Evolutionary conservation across 1,284 basidiomycete genomes (phyloP).

Genomic region (Trametes hirsuta): DNA sequence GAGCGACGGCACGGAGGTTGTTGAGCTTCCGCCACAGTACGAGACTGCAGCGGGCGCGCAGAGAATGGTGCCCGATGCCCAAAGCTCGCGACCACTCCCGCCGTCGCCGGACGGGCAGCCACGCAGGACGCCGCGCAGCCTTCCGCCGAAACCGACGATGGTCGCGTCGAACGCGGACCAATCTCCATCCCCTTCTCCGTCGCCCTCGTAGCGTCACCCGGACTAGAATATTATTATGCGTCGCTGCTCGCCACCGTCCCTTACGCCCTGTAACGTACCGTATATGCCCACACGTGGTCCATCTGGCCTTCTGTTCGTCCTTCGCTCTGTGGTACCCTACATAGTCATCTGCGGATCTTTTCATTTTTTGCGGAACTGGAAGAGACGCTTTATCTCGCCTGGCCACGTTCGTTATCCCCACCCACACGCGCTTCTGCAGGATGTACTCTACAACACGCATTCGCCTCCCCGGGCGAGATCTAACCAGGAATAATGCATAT

Average conservation of each 20-base stretch:
- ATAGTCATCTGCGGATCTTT: neutral
- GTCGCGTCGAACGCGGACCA: constrained; percentile 8
- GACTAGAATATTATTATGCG: neutral
- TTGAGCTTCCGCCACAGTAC: constrained; percentile 61
- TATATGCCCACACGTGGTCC: neutral
- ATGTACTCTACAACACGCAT: neutral
- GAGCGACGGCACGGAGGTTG: constrained; percentile 54
- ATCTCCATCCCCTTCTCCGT: neutral
- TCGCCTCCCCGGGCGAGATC: neutral
- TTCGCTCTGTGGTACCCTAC: neutral
- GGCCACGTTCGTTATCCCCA: neutral
- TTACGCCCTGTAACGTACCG: constrained; percentile 4
- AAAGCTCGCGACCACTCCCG: neutral
- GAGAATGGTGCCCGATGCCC: neutral
- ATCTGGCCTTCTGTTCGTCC: neutral
- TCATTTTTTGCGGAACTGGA: neutral
- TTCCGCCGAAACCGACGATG: constrained; percentile 11
- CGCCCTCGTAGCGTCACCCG: neutral
- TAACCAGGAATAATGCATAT: too few relatives aligned
- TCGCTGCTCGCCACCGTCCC: neutral
- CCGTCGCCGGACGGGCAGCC: constrained; percentile 1
- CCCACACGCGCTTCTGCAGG: neutral
- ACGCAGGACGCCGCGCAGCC: constrained; percentile 12
- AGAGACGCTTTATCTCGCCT: neutral
- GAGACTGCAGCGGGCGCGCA: constrained; percentile 12